These are phyloP conservation scores for Hippophae gyantsensis DNA, from an alignment of 306 rosid genomes.

Conservation along the genomic window DNA sequence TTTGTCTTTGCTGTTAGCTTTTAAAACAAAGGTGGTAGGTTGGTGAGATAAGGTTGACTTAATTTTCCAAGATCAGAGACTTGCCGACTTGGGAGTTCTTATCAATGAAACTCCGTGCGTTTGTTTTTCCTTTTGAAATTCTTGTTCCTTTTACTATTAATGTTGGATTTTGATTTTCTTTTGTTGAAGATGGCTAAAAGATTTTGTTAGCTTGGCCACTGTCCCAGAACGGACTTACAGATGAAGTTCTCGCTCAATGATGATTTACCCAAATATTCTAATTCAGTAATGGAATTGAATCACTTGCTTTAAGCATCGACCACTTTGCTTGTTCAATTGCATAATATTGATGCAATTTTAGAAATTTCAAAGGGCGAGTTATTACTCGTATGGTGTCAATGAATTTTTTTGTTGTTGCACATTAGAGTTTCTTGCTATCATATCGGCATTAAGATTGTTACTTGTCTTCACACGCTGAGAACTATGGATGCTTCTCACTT, in stretches of 20 bases:
- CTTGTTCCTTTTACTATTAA: slow-evolving; percentile 10
- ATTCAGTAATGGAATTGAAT: slow-evolving; percentile 12
- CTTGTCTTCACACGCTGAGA: slow-evolving; percentile 5
- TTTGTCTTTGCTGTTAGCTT: slow-evolving; percentile 17
- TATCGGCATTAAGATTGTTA: slow-evolving; percentile 17
- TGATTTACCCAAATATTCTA: not conserved
- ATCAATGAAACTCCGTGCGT: slow-evolving; percentile 5
- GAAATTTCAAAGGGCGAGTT: not conserved
- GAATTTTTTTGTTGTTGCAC: not conserved
- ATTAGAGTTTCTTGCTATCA: slow-evolving; percentile 10
- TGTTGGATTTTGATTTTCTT: slow-evolving; percentile 19
- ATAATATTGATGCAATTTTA: slow-evolving; percentile 5
- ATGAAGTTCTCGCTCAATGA: slow-evolving; percentile 10
- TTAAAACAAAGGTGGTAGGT: slow-evolving; percentile 78
- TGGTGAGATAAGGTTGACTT: slow-evolving; percentile 70
- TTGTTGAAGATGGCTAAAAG: slow-evolving; percentile 13
- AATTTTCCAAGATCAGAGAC: slow-evolving; percentile 22
- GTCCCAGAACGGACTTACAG: slow-evolving; percentile 6
- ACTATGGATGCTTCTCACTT: not conserved
- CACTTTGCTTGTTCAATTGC: slow-evolving; percentile 8
- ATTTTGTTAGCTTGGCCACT: slow-evolving; percentile 15
- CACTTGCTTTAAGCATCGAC: slow-evolving; percentile 10
- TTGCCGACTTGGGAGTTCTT: slow-evolving; percentile 16
- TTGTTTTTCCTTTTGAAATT: slow-evolving; percentile 17
- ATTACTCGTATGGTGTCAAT: not conserved